These are phyloP conservation scores for Gymnopus androsaceus DNA, from an alignment of 1,284 basidiomycete genomes.

Conservation along the genomic window DNA sequence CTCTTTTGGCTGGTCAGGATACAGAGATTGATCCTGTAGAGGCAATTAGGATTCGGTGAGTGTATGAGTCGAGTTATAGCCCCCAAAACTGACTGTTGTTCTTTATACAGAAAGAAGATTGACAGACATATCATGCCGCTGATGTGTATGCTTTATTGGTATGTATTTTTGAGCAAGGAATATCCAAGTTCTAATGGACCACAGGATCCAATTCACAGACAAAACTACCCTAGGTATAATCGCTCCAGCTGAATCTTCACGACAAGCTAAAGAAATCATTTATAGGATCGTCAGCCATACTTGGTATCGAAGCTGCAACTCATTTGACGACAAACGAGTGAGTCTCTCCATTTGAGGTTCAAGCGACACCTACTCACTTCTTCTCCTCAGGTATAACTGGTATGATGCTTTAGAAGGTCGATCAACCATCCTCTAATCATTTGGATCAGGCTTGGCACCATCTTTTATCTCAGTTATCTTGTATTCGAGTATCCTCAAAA, in stretches of 20 bases:
- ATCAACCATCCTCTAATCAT: no score
- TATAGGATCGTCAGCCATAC: conserved; percentile 66
- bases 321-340: conserved; percentile 35
- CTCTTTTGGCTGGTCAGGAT: conserved; percentile 46
- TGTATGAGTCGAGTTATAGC: background rate
- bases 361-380: conserved; percentile 13
- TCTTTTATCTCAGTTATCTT: conserved; percentile 72
- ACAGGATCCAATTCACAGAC: conserved; percentile 66
- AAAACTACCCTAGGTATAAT: conserved; percentile 80
- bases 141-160: conserved; percentile 73
- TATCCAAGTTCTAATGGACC: no score
- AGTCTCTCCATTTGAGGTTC: conserved; percentile 15
- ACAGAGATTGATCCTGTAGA: conserved; percentile 51
- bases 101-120: conserved; percentile 46
- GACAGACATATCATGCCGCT: conserved; percentile 73
- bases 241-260: no score
- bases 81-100: no score
- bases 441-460: conserved; percentile 54
- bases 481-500: conserved; percentile 71
- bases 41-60: conserved; percentile 51
- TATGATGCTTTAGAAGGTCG: conserved; percentile 35
- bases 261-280: no score
- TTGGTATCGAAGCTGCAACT: conserved; percentile 57
- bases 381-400: conserved; percentile 8
- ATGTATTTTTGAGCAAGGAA: conserved; percentile 20